Evolutionary conservation across 192 early-diverging fungal species (phyloP), one percentile per base, ranked within the genome.

Genomic region (Backusella macrospora): DNA sequence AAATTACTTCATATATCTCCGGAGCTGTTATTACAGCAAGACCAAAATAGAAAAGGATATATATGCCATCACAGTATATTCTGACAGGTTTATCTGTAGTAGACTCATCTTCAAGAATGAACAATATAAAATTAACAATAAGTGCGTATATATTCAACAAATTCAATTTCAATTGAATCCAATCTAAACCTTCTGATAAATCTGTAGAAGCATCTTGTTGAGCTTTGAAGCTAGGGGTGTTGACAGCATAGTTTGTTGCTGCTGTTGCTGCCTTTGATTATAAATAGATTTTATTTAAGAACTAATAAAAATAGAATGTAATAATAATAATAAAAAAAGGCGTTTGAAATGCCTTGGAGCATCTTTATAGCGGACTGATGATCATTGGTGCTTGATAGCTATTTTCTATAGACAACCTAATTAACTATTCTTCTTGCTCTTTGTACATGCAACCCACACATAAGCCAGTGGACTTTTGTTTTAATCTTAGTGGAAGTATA

Each of bases 61-160:
- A 95, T 63, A 95, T 94, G 14, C 94, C 94, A 83, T 95, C 94
- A 76, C 89, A 92, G 81, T 95, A 95, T 67, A 95, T 86, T 42
- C 94, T 85, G 52, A 94, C 86, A 10, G 90, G 88, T 26, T 90
- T 86, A 80, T 88, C 90, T n/a, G 75, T 82, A 43, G 90, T 91
- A 52, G 91, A 86, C 67, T 68, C 29, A 65, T 68, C n/a, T 42
- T 68, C 12, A 48, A 48, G 16, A 48, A 48, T 16, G 16, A 48
- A 48, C 8, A 46, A 2, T 46, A 13, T 46, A 2, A 2, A 34
- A 13, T 3, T 23, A 23, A 7, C 23, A 26, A 21, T 12, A n/a
- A 4, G n/a, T n/a, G 5, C 15, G 26, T 16, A 8, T 37, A 9
- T 48, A 16, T 16, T 12, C 14, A 48, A 4, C 14, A 48, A 48